Base-by-base conservation (phyloP, 2,329 filamentous ascomycete species). In the Botrytis sinoallii region DNA sequence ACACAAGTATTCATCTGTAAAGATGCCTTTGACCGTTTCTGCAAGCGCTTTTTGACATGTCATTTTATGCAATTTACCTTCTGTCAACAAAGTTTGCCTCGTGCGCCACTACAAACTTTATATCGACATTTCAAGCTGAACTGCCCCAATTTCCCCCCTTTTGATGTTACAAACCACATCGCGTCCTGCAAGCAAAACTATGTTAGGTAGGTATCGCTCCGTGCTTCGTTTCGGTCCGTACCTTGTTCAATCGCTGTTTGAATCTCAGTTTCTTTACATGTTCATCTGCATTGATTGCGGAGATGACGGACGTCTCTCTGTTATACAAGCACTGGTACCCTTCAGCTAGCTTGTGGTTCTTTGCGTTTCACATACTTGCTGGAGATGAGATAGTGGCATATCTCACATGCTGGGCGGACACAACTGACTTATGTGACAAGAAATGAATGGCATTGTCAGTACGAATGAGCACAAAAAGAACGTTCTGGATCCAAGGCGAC, bases 11-110 rank as follows among this genome's bases (percentile, higher is more conserved):
- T 57, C 48, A 68, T 42, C n/a, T 69, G 38, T 48, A 44, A 42
- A 69, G 66, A 42, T 69, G 38, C n/a, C 10, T 32, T 38, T 69
- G 66, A 57, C 66, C 66, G 66, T 57, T 69, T 69, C 48, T 69
- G 66, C 66, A 69, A 69, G 66, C 66, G 66, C 66, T 69, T 57
- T 52, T 57, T 57, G 66, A 69, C 66, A 69, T 57, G 66, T 69
- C 66, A 59, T 68, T 29, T 69, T 42, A 55, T 57, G 66, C 66
- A 69, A 69, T 69, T 69, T 32, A 69, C 66, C 66, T 69, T 57
- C n/a, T 57, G 66, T 69, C 66, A 69, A 32, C 18, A 38, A 69
- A 69, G 48, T 57, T 69, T 69, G 66, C 66, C 48, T 57, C 38
- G 48, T 69, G 48, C 48, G 48, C 48, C 48, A 44, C 66, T 12